These are phyloP conservation scores for Paraglomus occultum DNA, from an alignment of 192 early-diverging fungal species.

Conservation along the genomic window DNA sequence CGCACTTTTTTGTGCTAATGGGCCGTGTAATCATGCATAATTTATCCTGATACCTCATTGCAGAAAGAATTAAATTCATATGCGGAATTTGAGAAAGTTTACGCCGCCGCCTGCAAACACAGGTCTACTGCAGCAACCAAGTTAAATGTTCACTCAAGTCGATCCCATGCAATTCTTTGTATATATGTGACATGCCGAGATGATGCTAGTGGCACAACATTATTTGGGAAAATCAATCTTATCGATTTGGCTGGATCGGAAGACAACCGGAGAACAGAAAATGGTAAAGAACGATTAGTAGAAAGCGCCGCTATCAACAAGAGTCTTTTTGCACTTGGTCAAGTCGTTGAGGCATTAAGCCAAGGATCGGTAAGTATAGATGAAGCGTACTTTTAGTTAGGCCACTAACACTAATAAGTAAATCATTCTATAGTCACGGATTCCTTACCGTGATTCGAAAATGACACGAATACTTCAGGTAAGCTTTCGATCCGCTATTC, in stretches of 20 bases:
- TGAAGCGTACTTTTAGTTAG: no score
- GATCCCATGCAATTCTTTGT: conserved; percentile 64
- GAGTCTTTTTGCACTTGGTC: conserved; percentile 61
- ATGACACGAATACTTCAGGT: conserved; percentile 64
- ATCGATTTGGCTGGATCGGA: conserved; percentile 70
- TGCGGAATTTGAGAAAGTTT: conserved; percentile 48
- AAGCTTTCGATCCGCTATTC: neutral
- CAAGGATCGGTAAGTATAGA: conserved; percentile 38
- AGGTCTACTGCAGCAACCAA: conserved; percentile 63
- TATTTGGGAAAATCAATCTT: conserved; percentile 53
- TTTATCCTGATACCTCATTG: neutral
- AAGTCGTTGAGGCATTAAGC: conserved; percentile 65
- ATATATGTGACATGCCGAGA: conserved; percentile 46
- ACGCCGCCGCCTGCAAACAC: conserved; percentile 50
- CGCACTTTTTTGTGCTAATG: neutral
- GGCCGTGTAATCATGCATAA: neutral
- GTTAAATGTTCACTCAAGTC: conserved; percentile 59
- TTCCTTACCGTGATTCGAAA: conserved; percentile 67
- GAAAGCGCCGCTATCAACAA: conserved; percentile 69
- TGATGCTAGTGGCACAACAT: conserved; percentile 34
- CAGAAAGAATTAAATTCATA: conserved; percentile 44
- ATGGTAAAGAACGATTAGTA: conserved; percentile 54
- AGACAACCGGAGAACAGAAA: conserved; percentile 63
- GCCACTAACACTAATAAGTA: neutral
- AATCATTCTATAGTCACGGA: conserved; percentile 29